phyloP scores from a whole-genome alignment of 306 rosid species.

The Chamaecrista fasciculata region DNA sequence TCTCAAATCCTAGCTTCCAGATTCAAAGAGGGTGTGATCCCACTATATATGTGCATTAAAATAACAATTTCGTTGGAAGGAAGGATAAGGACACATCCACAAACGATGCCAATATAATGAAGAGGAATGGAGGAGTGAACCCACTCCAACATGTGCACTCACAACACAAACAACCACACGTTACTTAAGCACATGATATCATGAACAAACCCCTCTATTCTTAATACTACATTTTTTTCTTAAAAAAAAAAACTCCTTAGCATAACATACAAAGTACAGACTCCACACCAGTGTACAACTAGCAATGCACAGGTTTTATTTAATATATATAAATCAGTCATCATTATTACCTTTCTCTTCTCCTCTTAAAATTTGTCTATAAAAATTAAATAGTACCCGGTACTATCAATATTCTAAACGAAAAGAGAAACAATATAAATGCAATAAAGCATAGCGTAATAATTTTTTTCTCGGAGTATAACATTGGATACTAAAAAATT shows the following conservation, averaged over 20 bases:
- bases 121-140: not conserved
- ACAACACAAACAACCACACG: not conserved
- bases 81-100: constrained; percentile 10
- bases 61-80: not conserved
- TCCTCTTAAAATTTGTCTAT: no score
- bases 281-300: not conserved
- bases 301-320: not conserved
- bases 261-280: not conserved
- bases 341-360: no score
- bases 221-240: not conserved
- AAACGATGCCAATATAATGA: not conserved
- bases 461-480: no score
- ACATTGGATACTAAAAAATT: no score
- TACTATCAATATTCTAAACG: not conserved
- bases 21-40: constrained; percentile 3
- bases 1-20: not conserved
- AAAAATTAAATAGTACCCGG: no score
- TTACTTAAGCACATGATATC: not conserved
- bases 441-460: no score
- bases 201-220: not conserved
- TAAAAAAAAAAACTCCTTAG: not conserved
- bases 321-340: no score
- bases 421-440: no score
- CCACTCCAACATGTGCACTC: not conserved
- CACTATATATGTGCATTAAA: not conserved